These are phyloP conservation scores for Diplocarpon rosae DNA, from an alignment of 2,329 filamentous ascomycete genomes.

Conservation along the genomic window DNA sequence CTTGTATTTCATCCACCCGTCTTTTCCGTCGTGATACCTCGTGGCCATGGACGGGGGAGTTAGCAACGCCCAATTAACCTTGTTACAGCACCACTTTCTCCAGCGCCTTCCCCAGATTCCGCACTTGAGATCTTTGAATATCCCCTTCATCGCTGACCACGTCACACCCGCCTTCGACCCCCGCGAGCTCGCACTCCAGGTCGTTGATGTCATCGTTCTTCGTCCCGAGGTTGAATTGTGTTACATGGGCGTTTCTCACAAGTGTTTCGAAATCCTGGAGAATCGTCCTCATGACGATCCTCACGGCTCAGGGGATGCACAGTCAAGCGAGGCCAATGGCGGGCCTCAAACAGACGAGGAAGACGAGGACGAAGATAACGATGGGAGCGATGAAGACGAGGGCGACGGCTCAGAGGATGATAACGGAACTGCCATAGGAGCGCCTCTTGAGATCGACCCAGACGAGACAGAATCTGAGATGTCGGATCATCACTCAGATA, in stretches of 20 bases:
- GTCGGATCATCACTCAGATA: slow-evolving; percentile 35
- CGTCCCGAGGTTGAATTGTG: slow-evolving; percentile 66
- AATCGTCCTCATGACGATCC: slow-evolving; percentile 37
- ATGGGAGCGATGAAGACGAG: slow-evolving; percentile 38
- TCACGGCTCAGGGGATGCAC: slow-evolving; percentile 17
- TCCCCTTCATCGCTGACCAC: slow-evolving; percentile 56
- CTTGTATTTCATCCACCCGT: not conserved
- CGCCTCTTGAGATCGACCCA: slow-evolving; percentile 24
- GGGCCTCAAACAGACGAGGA: slow-evolving; percentile 33
- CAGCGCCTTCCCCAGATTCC: slow-evolving; percentile 61
- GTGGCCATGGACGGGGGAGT: too few species aligned
- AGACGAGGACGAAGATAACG: slow-evolving; percentile 35
- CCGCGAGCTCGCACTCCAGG: slow-evolving; percentile 62
- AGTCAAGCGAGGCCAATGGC: slow-evolving; percentile 27
- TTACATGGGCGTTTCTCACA: slow-evolving; percentile 64
- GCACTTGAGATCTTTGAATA: slow-evolving; percentile 59
- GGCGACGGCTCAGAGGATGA: slow-evolving; percentile 33
- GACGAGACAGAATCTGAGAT: slow-evolving; percentile 29
- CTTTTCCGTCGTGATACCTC: too few species aligned
- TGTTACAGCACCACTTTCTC: slow-evolving; percentile 60
- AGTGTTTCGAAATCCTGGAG: slow-evolving; percentile 77
- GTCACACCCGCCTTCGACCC: slow-evolving; percentile 45
- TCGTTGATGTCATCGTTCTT: slow-evolving; percentile 68
- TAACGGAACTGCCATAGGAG: slow-evolving; percentile 25
- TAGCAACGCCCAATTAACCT: slow-evolving; percentile 6